Base-by-base conservation (phyloP, 23 red algal species). In the Cyanidioschyzon merolae region DNA sequence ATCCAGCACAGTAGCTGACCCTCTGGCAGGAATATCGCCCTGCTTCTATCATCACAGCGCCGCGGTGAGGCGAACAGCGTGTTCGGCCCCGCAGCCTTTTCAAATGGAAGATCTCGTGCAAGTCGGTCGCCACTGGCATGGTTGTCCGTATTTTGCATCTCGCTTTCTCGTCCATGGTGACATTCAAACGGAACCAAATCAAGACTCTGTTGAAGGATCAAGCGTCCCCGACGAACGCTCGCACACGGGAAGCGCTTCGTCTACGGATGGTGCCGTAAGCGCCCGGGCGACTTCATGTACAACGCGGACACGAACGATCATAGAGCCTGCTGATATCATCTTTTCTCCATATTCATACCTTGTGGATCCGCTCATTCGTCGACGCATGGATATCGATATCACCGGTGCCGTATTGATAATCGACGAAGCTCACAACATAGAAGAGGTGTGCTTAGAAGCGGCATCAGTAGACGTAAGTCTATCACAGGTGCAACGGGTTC, bases 361-460 rank as follows among this genome's bases (percentile, higher is more conserved):
- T 40, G 74, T 88, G 30, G 85, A 95, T 68, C 82, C 81, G 2
- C 50, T 88, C 35, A 68, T 86, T 39, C 37, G 85, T 57, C 59
- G 75, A 68, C 80, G 76, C 1, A 68, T 79, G 40, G 83, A 75
- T 2, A 87, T 95, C 30, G 77, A 93, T 34, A 59, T 93, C 21
- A 41, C 38, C 21, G 85, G 84, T 21, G 82, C 86, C 51, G 58
- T 95, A 2, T 74, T 89, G 0, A 89, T 95, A 37, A 58, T 95
- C 37, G 86, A 95, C 50, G 90, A 95, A 68, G 90, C 86, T 0
- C 90, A 95, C 83, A 95, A 95, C 67, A 88, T 95, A 17, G 86
- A 89, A 76, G 84, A 85, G 29, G 58, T 80, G 58, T 87, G 82
- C 37, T 63, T 80, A 3, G 90, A 88, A 0, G 75, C 57, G 36